A percentile compares a stretch with the other conserved stretches of the same genome.
phyloP scores from a whole-genome alignment of 805 yeast genomes.

The Metschnikowia santaceciliae region DNA sequence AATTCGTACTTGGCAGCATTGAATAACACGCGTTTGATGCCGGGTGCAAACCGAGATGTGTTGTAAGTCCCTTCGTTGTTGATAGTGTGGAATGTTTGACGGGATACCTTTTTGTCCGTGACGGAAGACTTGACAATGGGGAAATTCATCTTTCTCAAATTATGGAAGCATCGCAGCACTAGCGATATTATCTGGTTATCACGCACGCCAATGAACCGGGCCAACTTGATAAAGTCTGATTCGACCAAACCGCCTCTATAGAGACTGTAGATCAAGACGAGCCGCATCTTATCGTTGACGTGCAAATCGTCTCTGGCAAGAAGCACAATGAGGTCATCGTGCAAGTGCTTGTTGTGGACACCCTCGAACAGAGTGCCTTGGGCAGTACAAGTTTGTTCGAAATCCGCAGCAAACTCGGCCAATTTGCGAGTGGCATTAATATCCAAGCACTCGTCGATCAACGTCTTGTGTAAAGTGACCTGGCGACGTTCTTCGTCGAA shows the following conservation, averaged over 20 bases:
- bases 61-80: slow-evolving; percentile 50
- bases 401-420: slow-evolving; percentile 67
- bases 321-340: slow-evolving; percentile 56
- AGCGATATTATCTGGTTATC: slow-evolving; percentile 52
- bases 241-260: slow-evolving; percentile 80
- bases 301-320: slow-evolving; percentile 48
- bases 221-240: slow-evolving; percentile 66
- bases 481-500: slow-evolving; percentile 64
- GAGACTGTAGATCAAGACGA: slow-evolving; percentile 69
- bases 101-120: slow-evolving; percentile 42
- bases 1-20: slow-evolving; percentile 48
- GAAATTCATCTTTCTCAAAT: slow-evolving; percentile 51
- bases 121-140: slow-evolving; percentile 44
- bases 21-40: slow-evolving; percentile 55
- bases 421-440: slow-evolving; percentile 55
- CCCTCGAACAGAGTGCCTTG: slow-evolving; percentile 71
- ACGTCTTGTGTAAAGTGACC: slow-evolving; percentile 54
- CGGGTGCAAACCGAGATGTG: slow-evolving; percentile 73
- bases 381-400: slow-evolving; percentile 80
- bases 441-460: slow-evolving; percentile 63
- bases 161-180: slow-evolving; percentile 46
- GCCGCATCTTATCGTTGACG: slow-evolving; percentile 66
- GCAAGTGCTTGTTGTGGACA: slow-evolving; percentile 52
- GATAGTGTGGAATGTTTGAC: slow-evolving; percentile 54
- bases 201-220: slow-evolving; percentile 47